Percentiles rank a stretch among this genome's conserved stretches.
Conservation (phyloP, 345 rosid species). For the Linum trigynum region DNA sequence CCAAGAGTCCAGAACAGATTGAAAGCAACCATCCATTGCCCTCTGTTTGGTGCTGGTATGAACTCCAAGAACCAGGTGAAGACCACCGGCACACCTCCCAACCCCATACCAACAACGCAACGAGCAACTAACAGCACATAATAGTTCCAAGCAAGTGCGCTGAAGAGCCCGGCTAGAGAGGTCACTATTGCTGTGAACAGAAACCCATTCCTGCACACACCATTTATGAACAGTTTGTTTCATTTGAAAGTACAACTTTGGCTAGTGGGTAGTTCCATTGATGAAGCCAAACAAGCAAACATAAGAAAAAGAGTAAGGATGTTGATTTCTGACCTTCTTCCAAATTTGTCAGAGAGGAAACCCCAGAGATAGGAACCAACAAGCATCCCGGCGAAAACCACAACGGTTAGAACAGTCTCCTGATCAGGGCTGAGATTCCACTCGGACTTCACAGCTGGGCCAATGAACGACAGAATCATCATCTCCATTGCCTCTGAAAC, state of each 20-base stretch:
- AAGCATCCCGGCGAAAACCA: conserved; percentile 84
- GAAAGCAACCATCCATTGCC: conserved; percentile 88
- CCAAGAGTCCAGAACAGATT: conserved; percentile 83
- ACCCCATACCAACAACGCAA: conserved; percentile 75
- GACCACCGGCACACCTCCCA: conserved; percentile 94
- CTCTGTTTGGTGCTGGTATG: conserved; percentile 82
- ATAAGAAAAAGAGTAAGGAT: background rate
- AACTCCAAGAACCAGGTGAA: conserved; percentile 87
- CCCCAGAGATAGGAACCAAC: conserved; percentile 92
- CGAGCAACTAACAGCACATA: conserved; percentile 43
- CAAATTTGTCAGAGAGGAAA: conserved; percentile 63
- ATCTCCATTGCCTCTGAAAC: conserved; percentile 91
- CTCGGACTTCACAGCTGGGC: conserved; percentile 61
- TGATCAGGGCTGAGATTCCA: conserved; percentile 70
- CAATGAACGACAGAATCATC: conserved; percentile 89
- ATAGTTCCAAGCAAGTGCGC: conserved; percentile 71
- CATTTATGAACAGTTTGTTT: background rate
- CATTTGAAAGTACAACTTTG: background rate
- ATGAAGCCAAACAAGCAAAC: background rate
- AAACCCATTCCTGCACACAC: conserved; percentile 66
- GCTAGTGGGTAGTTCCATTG: too few relatives aligned
- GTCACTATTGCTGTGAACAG: conserved; percentile 70
- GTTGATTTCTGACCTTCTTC: conserved; percentile 54
- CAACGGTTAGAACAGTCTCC: conserved; percentile 69
- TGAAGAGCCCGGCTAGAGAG: conserved; percentile 63